Evolutionary conservation across 495 filamentous ascomycete genomes (phyloP), one percentile per base, ranked within the genome.

Genomic region (Bathelium albidoporum): DNA sequence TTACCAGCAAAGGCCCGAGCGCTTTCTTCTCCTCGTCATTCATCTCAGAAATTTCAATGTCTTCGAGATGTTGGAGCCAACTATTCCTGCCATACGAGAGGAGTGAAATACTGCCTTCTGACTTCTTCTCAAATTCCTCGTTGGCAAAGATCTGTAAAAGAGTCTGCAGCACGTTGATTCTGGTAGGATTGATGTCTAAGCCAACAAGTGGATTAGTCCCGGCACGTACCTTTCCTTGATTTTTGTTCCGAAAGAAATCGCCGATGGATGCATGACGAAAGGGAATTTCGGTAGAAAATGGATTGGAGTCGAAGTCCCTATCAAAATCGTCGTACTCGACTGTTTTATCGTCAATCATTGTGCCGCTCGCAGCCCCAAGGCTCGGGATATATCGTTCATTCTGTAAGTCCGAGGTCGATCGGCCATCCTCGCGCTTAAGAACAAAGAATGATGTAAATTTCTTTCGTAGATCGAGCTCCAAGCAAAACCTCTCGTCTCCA

Each of bases 401-500:
- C 63, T 65, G 41, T 49, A 76, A 60, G 7, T 76, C 72, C 9
- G 71, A 68, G 3, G 73, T 76, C 0, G 72, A 72, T 24, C 72
- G 58, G 1, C 67, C 68, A 61, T 76, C 73, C 49, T 76, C 68
- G 41, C 75, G 68, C n/a, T 69, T 63, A 1, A 78, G 62, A 7
- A 34, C 67, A 62, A 78, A 78, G 53, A 78, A 73, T 4, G 73
- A 73, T 16, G 75, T 70, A 32, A 66, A 77, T 55, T 74, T 70
- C 32, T 65, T 66, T 11, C 75, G 71, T 0, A 78, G 65, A 2
- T 67, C 62, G 1, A 70, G 71, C 64, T 77, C 75, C 0, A 74
- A 65, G 29, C 71, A 62, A 34, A 75, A 62, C 45, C 72, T 60
- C n/a, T 60, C 59, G 55, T 75, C 71, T 20, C 75, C 75, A 28